Evolutionary conservation across 2,329 filamentous ascomycete genomes (phyloP), one percentile per base, ranked within the genome.

Genomic region (Zasmidium citrigriseum): DNA sequence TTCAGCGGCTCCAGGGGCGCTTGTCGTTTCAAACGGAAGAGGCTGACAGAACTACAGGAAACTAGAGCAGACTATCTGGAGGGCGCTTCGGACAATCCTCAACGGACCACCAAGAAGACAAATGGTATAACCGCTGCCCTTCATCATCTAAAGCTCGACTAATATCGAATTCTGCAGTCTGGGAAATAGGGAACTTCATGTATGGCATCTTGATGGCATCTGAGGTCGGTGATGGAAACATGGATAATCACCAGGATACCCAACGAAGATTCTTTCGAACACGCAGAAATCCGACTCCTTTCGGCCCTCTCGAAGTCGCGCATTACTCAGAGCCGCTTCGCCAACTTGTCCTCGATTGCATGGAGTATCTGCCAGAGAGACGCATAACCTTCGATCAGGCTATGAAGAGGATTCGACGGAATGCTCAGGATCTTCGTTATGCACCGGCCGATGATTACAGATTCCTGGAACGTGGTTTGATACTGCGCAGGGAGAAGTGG

Each of bases 301-400:
- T 57, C 48, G 20, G 18, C 23, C 4, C 23, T 11, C 34, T 27
- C 16, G 34, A 23, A 16, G 9, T 12, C 3, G 2, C 12, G 10
- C 14, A 25, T 14, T 57, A 57, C 12, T 46, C 47, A 34, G 20
- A 10, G 4, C 23, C 27, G 9, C 54, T 57, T 2, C n/a, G 34
- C 5, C 24, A 22, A 3, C 22, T 52, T 4, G 48, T 57, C 23
- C 52, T 46, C 24, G 12, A 47, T 2, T 57, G 54, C 29, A 18
- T 57, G 1, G 4, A 21, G 29, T 57, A 57, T 45, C 24, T 57
- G 2, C 54, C 54, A 7, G 16, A 55, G 10, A 27, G 50, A 22
- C 24, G 53, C 11, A 16, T 25, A 24, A 48, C 16, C 18, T 49
- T 55, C 45, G 27, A 44, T 5, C 16, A 41, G 48, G 10, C 34